Base-by-base conservation (phyloP, 2,329 filamentous ascomycete species). In the Sporothrix curviconia region DNA sequence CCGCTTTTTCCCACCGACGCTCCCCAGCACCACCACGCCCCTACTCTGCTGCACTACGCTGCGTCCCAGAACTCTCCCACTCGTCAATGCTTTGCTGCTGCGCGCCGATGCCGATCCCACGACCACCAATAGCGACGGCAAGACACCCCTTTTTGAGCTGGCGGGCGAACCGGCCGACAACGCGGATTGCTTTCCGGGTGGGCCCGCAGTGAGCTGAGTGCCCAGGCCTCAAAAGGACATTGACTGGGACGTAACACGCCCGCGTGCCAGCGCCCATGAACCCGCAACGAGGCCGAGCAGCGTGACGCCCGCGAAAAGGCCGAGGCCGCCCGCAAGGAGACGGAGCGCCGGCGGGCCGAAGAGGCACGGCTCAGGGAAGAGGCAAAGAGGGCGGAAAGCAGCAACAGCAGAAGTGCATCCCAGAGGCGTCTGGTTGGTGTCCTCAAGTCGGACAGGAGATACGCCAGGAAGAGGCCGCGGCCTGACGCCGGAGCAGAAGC, bases 171-270 rank as follows among this genome's bases (percentile, higher is more conserved):
- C 91, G 4, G 73, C 85, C 2, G n/a, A n/a, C n/a, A n/a, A 96
- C 92, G 0, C 84, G 92, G 1, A 92, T 97, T 67, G 89, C 92
- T 0, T 99, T 99, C 74, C 87, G 94, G 2, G 83, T 96, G 2
- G 90, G n/a, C 91, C 4, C 87, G 94, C 7, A 80, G 83, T 32
- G 88, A 95, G 66, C 77, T 96, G 1, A 88, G 61, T 97, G 92
- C 92, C 82, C 87, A 6, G 74, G 73, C 0, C 85, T 12, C 32
- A n/a, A 50, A 42, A 15, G 74, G n/a, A 9, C 22, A 36, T 59
- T 11, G 61, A 89, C 63, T 99, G 94, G 94, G 83, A 88, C 3
- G 76, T 74, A n/a, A n/a, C n/a, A n/a, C 0, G 86, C 90, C 1
- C 81, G 81, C 25, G 83, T 99, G 0, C 90, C 92, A 1, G 66